These are phyloP conservation scores for Boletus sp. DNA, from an alignment of 768 basidiomycete genomes.

Conservation along the genomic window DNA sequence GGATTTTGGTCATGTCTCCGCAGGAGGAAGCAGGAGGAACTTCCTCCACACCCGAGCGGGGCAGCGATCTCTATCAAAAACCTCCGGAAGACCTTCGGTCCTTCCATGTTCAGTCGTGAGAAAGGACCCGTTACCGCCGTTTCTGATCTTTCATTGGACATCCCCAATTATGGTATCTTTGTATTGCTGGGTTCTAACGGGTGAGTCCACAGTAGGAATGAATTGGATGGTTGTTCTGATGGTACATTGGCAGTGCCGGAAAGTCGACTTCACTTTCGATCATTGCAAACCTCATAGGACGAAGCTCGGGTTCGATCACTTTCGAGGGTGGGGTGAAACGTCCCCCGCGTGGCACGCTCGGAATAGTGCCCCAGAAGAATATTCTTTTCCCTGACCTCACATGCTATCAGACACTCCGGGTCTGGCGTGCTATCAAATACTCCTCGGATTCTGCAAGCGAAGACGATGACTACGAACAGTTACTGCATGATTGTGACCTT, in stretches of 20 bases:
- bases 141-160: conserved; percentile 60
- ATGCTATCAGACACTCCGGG: conserved; percentile 67
- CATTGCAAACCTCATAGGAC: conserved; percentile 59
- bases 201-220: conserved; percentile 24
- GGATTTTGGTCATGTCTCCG: conserved; percentile 26
- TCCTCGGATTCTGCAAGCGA: conserved; percentile 39
- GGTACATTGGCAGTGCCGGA: conserved; percentile 51
- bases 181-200: conserved; percentile 76
- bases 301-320: conserved; percentile 55
- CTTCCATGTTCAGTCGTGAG: conserved; percentile 45
- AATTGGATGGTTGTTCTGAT: neutral
- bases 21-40: conserved; percentile 4
- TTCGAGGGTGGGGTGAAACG: conserved; percentile 51
- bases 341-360: conserved; percentile 64
- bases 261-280: conserved; percentile 74
- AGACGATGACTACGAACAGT: conserved; percentile 60
- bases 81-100: conserved; percentile 57
- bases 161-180: conserved; percentile 74
- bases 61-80: conserved; percentile 62
- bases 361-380: conserved; percentile 83
- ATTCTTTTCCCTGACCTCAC: conserved; percentile 76
- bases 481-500: conserved; percentile 72
- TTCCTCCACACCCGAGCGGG: conserved; percentile 36
- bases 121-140: conserved; percentile 60
- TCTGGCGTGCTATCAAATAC: conserved; percentile 74